Evolutionary conservation across 257 asterid species (phyloP).

Genomic region (Verbascum thapsus): DNA sequence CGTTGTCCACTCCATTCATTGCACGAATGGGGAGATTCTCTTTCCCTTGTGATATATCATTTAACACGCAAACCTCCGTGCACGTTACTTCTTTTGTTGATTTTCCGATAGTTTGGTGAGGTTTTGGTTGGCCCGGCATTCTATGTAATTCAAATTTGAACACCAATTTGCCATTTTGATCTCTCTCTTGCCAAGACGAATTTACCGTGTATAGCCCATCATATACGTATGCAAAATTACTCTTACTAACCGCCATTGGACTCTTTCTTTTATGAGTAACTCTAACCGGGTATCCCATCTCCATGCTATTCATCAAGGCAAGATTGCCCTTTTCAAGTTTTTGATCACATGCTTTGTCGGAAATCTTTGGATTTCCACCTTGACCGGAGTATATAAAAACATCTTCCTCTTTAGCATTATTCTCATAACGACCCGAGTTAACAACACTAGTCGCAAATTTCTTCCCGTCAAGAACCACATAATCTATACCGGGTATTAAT

Average conservation of each 20-base stretch:
- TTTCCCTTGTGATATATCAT: conserved; percentile 61
- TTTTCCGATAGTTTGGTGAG: not conserved
- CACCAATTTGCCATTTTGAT: conserved; percentile 48
- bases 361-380: conserved; percentile 52
- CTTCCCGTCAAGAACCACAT: conserved; percentile 31
- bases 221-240: conserved; percentile 44
- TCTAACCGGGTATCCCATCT: conserved; percentile 54
- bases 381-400: conserved; percentile 68
- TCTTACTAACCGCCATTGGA: conserved; percentile 20
- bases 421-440: conserved; percentile 59
- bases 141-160: conserved; percentile 64
- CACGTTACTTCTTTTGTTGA: not conserved
- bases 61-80: conserved; percentile 17
- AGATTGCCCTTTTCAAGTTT: conserved; percentile 70
- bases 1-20: conserved; percentile 56
- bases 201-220: conserved; percentile 66
- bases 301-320: conserved; percentile 59
- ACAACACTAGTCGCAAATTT: conserved; percentile 68
- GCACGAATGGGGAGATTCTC: conserved; percentile 59
- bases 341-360: conserved; percentile 52
- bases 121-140: conserved; percentile 50
- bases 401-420: conserved; percentile 30
- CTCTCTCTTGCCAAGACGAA: conserved; percentile 40
- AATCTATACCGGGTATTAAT: conserved; percentile 55
- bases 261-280: conserved; percentile 56